These are phyloP conservation scores for Colletotrichum theobromicola DNA, from an alignment of 2,329 filamentous ascomycete genomes.

Conservation along the genomic window DNA sequence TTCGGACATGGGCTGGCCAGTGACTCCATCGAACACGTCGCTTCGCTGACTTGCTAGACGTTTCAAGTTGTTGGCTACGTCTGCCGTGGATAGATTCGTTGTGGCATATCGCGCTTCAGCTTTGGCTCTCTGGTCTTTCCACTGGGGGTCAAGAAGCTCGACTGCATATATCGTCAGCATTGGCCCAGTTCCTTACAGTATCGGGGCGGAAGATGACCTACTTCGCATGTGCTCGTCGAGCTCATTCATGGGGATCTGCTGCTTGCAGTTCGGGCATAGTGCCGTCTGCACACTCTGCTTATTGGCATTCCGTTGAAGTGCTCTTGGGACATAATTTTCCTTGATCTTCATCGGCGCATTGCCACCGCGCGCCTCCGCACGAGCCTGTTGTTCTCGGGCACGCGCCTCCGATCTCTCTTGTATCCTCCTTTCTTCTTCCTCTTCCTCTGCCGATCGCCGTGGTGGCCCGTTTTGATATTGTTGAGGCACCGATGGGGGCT, in stretches of 20 bases:
- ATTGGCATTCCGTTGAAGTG: constrained; percentile 73
- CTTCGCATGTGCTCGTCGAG: constrained; percentile 92
- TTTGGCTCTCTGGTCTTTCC: constrained; percentile 95
- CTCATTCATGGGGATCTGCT: constrained; percentile 86
- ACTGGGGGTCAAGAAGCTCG: constrained; percentile 89
- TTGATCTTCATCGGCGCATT: constrained; percentile 84
- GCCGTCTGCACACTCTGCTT: constrained; percentile 70
- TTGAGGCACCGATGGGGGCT: constrained; percentile 30
- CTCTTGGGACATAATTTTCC: constrained; percentile 89
- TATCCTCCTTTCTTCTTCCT: constrained; percentile 68
- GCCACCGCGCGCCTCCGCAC: constrained; percentile 76
- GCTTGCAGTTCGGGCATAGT: constrained; percentile 91
- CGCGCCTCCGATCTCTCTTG: constrained; percentile 66
- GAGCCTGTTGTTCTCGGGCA: constrained; percentile 73
- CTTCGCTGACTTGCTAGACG: constrained; percentile 87
- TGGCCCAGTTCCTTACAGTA: not conserved
- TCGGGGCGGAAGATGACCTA: constrained; percentile 39
- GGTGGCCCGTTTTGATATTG: constrained; percentile 27
- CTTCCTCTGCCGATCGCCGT: constrained; percentile 52
- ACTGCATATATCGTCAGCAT: constrained; percentile 58
- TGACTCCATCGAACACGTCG: constrained; percentile 82
- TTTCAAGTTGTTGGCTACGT: constrained; percentile 94
- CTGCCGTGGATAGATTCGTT: constrained; percentile 83
- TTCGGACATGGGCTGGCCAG: constrained; percentile 71
- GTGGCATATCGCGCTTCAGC: constrained; percentile 83